Percentiles rank a stretch among this genome's conserved stretches.
Evolutionary conservation across 1,284 basidiomycete genomes (phyloP).

Genomic region (Rhodotorula sp.): DNA sequence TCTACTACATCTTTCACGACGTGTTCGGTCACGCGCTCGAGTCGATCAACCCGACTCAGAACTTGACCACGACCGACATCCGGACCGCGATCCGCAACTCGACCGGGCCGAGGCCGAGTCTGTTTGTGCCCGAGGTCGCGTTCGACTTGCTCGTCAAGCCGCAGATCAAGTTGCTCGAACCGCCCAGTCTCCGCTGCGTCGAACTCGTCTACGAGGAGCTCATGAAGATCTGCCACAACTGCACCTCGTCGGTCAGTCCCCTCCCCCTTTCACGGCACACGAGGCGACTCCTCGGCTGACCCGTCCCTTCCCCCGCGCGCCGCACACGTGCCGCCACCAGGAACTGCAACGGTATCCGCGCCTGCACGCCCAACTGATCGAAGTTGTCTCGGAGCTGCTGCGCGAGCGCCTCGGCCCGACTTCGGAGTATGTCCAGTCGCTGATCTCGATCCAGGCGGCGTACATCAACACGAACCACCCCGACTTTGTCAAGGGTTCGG

Average conservation of each 20-base stretch:
- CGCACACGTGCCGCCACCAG: conserved; percentile 55
- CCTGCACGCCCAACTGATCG: conserved; percentile 88
- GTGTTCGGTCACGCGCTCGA: conserved; percentile 90
- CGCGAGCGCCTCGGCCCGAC: conserved; percentile 94
- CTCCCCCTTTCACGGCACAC: background rate
- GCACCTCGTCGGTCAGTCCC: conserved; percentile 74
- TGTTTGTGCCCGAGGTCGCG: conserved; percentile 96
- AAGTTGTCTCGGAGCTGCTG: conserved; percentile 94
- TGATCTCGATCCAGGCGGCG: conserved; percentile 96
- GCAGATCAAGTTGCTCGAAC: conserved; percentile 94
- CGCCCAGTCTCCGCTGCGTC: conserved; percentile 90
- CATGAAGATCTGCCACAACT: conserved; percentile 99
- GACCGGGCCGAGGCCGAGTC: conserved; percentile 89
- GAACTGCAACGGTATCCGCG: conserved; percentile 96
- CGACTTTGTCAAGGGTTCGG: conserved; percentile 73
- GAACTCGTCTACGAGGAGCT: conserved; percentile 98
- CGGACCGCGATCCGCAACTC: conserved; percentile 98
- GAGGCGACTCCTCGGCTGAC: background rate
- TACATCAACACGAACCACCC: conserved; percentile 99
- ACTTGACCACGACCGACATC: conserved; percentile 91
- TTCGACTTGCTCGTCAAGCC: conserved; percentile 98
- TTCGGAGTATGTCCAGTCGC: conserved; percentile 89
- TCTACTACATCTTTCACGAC: conserved; percentile 99
- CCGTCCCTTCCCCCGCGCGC: background rate
- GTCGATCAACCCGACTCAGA: conserved; percentile 85